phyloP scores from a whole-genome alignment of 345 rosid genomes.

The Heritiera fomes region DNA sequence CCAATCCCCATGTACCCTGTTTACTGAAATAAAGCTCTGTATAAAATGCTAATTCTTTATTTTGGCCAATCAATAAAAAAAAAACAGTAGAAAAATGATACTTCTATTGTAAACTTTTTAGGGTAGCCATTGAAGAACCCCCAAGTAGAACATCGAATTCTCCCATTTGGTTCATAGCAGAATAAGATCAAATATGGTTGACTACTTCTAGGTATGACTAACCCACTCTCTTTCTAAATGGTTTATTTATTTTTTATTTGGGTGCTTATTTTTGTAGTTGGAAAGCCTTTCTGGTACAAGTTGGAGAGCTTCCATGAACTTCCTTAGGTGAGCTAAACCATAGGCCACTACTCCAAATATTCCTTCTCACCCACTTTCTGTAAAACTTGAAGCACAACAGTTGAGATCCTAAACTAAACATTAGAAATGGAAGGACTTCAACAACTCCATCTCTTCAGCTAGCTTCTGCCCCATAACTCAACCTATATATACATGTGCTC shows the following conservation, averaged over 20 bases:
- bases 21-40: too few species aligned
- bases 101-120: too few species aligned
- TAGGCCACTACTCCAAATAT: background rate
- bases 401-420: background rate
- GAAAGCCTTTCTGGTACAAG: background rate
- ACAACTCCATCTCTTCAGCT: background rate
- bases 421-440: background rate
- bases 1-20: too few species aligned
- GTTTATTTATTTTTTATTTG: background rate
- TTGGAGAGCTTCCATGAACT: background rate
- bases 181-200: too few species aligned
- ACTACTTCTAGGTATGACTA: background rate
- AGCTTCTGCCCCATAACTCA: background rate
- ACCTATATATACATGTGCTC: background rate
- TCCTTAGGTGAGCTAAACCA: slow-evolving; percentile 18
- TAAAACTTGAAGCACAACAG: background rate
- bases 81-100: too few species aligned
- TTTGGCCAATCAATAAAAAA: too few species aligned
- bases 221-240: background rate
- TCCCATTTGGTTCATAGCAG: too few species aligned
- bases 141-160: too few species aligned
- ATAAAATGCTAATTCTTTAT: too few species aligned
- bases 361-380: background rate
- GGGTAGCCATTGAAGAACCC: too few species aligned
- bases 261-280: background rate